Conservation (phyloP, 2,329 filamentous ascomycete genomes). For the Colletotrichum somersetense region DNA sequence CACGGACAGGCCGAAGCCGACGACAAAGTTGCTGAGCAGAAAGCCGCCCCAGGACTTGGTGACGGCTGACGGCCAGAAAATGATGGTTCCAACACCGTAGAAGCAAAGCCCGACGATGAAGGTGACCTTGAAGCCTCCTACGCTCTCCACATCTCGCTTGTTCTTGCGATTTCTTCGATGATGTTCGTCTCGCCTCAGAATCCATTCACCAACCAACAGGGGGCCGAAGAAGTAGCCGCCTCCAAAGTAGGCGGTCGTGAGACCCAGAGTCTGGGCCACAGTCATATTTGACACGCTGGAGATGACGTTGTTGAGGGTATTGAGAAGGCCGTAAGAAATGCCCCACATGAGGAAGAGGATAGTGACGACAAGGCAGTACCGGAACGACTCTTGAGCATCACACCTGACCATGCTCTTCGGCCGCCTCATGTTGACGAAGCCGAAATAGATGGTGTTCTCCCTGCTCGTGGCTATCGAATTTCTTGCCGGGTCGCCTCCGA, state of each 20-base stretch:
- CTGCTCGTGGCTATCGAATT: constrained; percentile 52
- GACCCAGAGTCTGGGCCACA: constrained; percentile 71
- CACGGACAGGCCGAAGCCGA: constrained; percentile 81
- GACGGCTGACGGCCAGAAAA: constrained; percentile 87
- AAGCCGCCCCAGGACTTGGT: constrained; percentile 83
- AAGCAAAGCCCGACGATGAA: constrained; percentile 83
- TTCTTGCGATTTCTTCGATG: constrained; percentile 57
- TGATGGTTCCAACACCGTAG: constrained; percentile 82
- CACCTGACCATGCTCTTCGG: constrained; percentile 79
- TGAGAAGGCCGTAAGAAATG: constrained; percentile 88
- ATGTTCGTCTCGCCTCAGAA: constrained; percentile 77
- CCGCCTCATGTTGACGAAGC: constrained; percentile 78
- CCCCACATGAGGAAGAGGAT: constrained; percentile 92
- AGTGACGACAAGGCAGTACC: constrained; percentile 80
- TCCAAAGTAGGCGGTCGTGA: constrained; percentile 79
- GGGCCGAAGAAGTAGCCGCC: constrained; percentile 79
- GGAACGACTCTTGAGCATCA: constrained; percentile 73
- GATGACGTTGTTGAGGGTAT: constrained; percentile 81
- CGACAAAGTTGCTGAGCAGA: constrained; percentile 79
- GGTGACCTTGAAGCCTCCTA: constrained; percentile 81
- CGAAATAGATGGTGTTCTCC: constrained; percentile 73
- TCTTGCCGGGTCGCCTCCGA: constrained; percentile 48
- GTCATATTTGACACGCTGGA: constrained; percentile 72
- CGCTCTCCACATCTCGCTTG: constrained; percentile 53
- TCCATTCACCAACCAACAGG: constrained; percentile 75